phyloP scores from a whole-genome alignment of 768 basidiomycete species.

The Polyporus arcularius region DNA sequence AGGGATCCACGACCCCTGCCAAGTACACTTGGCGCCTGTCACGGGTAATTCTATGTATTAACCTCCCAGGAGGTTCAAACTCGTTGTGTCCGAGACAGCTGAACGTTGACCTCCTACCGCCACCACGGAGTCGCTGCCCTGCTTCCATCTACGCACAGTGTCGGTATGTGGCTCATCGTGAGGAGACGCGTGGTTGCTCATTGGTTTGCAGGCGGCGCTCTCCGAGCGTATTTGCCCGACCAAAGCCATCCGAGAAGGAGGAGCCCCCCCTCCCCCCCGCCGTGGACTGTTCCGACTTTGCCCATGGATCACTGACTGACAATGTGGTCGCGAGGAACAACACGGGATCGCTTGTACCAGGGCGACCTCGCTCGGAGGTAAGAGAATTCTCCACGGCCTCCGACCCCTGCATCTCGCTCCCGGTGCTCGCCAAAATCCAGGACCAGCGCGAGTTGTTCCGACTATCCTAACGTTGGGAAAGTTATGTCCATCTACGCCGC shows the following conservation, averaged over 20 bases:
- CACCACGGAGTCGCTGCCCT: not conserved
- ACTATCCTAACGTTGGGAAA: not conserved
- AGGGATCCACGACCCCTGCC: constrained; percentile 6
- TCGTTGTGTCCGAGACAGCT: no score
- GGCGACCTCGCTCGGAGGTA: not conserved
- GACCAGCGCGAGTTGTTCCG: not conserved
- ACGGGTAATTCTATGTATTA: constrained; percentile 1
- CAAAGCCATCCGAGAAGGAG: no score
- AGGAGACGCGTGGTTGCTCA: no score
- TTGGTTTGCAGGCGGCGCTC: no score
- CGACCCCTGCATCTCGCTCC: not conserved
- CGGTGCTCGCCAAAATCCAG: not conserved
- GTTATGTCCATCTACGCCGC: not conserved
- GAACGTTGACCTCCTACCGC: not conserved
- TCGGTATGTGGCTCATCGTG: no score
- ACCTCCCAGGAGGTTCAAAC: not conserved
- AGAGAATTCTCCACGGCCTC: not conserved
- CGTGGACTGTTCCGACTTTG: not conserved
- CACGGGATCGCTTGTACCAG: not conserved
- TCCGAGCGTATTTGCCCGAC: no score
- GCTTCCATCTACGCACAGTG: no score
- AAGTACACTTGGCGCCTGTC: constrained; percentile 15
- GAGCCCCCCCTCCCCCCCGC: no score
- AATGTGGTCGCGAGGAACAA: not conserved
- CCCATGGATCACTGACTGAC: not conserved